Base-by-base conservation (phyloP, 768 basidiomycete species). In the Pholiota conissans region DNA sequence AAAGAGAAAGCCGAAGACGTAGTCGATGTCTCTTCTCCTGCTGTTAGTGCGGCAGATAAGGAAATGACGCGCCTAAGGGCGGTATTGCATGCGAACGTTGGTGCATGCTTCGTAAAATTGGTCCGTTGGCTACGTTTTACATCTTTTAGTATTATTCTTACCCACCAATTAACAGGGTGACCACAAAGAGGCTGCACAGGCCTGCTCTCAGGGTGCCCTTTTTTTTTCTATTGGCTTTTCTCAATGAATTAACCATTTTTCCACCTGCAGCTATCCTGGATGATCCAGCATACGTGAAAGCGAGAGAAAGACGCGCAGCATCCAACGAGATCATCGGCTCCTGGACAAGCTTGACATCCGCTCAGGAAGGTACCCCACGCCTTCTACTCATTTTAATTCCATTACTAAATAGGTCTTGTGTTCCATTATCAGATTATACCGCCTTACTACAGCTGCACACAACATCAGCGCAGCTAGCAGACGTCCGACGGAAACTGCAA, bases 211-310 rank as follows among this genome's bases (percentile, higher is more conserved):
- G 79, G 90, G 94, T 81, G 68, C 45, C 52, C 18, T 20, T 14
- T 29, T 39, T 4, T 37, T 37, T n/a, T n/a, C n/a, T n/a, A n/a
- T n/a, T n/a, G n/a, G n/a, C n/a, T n/a, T n/a, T n/a, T n/a, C n/a
- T n/a, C n/a, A n/a, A n/a, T n/a, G n/a, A 32, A 46, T 26, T 11
- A 39, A 35, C 3, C 27, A 40, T 45, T 37, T 61, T 26, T 49
- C 18, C 22, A 42, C 24, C 45, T 26, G 48, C 65, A 95, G 94
- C 95, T 24, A 78, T 99, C n/a, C 72, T 79, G 29, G 91, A 98
- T 65, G 91, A 97, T 65, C 89, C 94, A 10, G 69, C 74, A 20
- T 96, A 98, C 68, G 70, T 89, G 62, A 98, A 96, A 72, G 95
- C 90, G 0, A 76, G 97, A 5, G 91, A 93, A 67, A 77, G 97